Evolutionary conservation across 495 filamentous ascomycete genomes (phyloP).

Genomic region (Chaetomium tenue): DNA sequence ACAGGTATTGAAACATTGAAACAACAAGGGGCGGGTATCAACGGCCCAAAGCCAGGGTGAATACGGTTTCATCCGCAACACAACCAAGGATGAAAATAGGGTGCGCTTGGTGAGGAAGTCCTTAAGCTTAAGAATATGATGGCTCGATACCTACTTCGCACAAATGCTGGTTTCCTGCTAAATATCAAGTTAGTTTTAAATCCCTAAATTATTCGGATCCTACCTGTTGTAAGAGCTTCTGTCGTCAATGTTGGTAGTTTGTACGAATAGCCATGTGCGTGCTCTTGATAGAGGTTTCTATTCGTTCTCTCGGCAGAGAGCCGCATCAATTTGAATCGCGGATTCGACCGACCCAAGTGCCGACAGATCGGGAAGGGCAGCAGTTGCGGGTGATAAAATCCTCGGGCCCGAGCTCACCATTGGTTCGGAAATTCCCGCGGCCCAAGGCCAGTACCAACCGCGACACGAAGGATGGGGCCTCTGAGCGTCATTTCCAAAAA

Average conservation of each 20-base stretch:
- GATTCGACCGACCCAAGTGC: constrained; percentile 7
- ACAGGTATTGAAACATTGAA: too few relatives aligned
- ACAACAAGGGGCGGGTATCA: not conserved
- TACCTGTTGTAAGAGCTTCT: too few relatives aligned
- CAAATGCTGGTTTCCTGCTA: too few relatives aligned
- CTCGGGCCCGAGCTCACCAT: constrained; percentile 9
- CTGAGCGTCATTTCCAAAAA: constrained; percentile 33
- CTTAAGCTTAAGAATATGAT: too few relatives aligned
- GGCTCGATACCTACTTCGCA: too few relatives aligned
- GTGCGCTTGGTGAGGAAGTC: too few relatives aligned
- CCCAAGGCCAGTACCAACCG: constrained; percentile 11
- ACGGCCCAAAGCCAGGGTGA: not conserved
- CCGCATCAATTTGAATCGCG: not conserved
- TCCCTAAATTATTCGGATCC: too few relatives aligned
- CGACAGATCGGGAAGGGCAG: constrained; percentile 4
- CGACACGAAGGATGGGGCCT: constrained; percentile 6
- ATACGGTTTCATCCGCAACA: too few relatives aligned
- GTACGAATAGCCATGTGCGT: not conserved
- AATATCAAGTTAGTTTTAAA: too few relatives aligned
- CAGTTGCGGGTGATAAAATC: constrained; percentile 11
- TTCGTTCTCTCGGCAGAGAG: not conserved
- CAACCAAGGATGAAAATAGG: too few relatives aligned
- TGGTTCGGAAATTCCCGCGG: constrained; percentile 27
- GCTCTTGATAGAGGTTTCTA: not conserved
- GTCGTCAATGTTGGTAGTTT: not conserved